Base-by-base conservation (phyloP, 2,329 filamentous ascomycete genomes). In the Verticillium nubilum region DNA sequence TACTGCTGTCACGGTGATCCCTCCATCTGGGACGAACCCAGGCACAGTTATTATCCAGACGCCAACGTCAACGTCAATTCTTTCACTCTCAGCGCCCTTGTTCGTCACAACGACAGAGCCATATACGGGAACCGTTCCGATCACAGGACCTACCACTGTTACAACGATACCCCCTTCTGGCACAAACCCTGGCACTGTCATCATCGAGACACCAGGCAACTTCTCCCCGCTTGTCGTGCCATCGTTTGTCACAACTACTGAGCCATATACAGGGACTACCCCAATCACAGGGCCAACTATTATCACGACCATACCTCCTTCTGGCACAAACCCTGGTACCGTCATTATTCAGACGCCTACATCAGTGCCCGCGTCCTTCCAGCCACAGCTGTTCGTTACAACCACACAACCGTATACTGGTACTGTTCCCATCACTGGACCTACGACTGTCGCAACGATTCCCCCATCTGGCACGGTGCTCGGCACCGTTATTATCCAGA, bases 11-110 rank as follows among this genome's bases (percentile, higher is more conserved):
- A n/a, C 35, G 2, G 50, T 35, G 17, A 50, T 57, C 25, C 35
- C 55, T 17, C 19, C 55, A 17, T 37, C 35, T n/a, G 55, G 55
- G 7, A 57, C 55, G 4, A 29, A 26, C 33, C 55, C 55, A n/a
- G 55, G 33, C 3, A 57, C 55, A 6, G 33, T 57, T 13, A 57
- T 57, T 35, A 15, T 57, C 13, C n/a, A 57, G 37, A 57, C 55
- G 23, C 55, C 55, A 37, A n/a, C 35, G 17, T 37, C 55, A 37
- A n/a, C 35, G 17, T 37, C 35, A 3, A 17, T 37, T 13, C 29
- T 13, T 31, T 13, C 29, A 13, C 13, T 31, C 29, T 13, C 13
- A 31, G 3, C 29, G 17, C 13, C 35, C 6, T 37, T 15, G 35
- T 37, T 17, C 5, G 35, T 37, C 35, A 37, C 35, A 17, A 37